Base-by-base conservation (phyloP, 345 rosid species). In the Carallia brachiata region DNA sequence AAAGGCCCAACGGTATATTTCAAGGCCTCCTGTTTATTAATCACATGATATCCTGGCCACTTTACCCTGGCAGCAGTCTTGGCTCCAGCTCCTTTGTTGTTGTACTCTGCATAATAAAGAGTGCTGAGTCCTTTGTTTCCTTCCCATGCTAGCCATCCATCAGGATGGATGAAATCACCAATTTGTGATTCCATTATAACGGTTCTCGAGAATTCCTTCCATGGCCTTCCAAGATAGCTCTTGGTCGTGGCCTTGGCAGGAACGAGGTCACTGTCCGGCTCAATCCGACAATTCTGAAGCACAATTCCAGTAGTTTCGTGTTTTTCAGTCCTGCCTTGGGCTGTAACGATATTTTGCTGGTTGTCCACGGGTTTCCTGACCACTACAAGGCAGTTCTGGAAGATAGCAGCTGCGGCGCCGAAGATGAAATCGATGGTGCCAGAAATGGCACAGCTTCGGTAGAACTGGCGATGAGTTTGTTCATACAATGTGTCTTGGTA, bases 391-490 rank as follows among this genome's bases (percentile, higher is more conserved):
- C 95, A 91, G 82, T 88, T 91, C 62, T 94, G 98, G 69, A 94
- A 86, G 52, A 94, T 36, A 0, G 89, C 91, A 0, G 95, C 72
- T 0, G 98, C 95, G 18, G 91, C 95, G 0, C 98, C 97, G 3
- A 91, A 91, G 62, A 93, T 89, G 83, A 93, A 89, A 58, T 93
- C 98, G 1, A 88, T 61, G 0, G 95, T 91, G 3, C 96, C 97
- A 0, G 79, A 1, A 12, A 93, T 75, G 48, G 89, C 85, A 6
- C 94, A 91, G 74, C 89, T 82, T 34, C 84, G 73, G 76, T 87
- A 93, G 77, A 73, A 91, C 52, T 93, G 96, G 6, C 96, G 90
- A 70, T 91, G 97, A 4, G 92, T 76, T 67, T 89, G 90, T 6
- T 59, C 91, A 40, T 90, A 77, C n/a, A 93, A 69, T 5, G 97